Base-by-base conservation (phyloP, 495 filamentous ascomycete species). In the Podospora pseudoanserina region DNA sequence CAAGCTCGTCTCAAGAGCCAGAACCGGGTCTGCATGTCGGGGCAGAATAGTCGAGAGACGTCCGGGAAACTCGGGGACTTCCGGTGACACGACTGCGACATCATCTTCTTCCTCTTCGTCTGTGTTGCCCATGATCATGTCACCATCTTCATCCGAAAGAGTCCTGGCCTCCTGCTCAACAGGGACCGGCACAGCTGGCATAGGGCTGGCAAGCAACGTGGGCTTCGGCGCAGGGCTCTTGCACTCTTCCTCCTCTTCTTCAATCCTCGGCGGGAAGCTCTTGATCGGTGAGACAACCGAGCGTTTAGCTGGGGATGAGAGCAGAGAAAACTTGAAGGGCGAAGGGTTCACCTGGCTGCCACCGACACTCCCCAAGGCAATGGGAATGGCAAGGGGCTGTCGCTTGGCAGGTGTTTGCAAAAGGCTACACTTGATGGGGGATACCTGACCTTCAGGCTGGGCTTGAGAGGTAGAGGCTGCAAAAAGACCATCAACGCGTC, bases 361-460 rank as follows among this genome's bases (percentile, higher is more conserved):
- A 15, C 30, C 28, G n/a, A 58, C 63, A 16, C 13, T 65, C 19
- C 58, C 73, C 30, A 23, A 64, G 65, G 53, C 73, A 64, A 23
- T 82, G 2, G 61, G 61, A 15, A 80, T 75, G 18, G 78, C 77
- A n/a, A 79, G 68, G 23, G 79, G 79, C 23, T 79, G 80, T 28
- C 82, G 73, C 74, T 84, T 82, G 0, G 84, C 82, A 11, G 85
- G 83, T 0, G 84, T 85, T 56, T 80, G 79, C 26, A 87, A 76
- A 34, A 82, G 72, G 3, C 81, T 77, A 2, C 63, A 60, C 72
- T 83, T 85, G 44, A 76, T 70, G 3, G 78, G 64, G 28, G 70
- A 39, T 11, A 65, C 6, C 54, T 76, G 70, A 11, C 56, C 67
- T 27, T 68, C 65, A 3, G 23, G n/a, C 34, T 65, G 39, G 0